Base-by-base conservation (phyloP, 495 filamentous ascomycete genomes). In the Penicillium psychrofluorescens region DNA sequence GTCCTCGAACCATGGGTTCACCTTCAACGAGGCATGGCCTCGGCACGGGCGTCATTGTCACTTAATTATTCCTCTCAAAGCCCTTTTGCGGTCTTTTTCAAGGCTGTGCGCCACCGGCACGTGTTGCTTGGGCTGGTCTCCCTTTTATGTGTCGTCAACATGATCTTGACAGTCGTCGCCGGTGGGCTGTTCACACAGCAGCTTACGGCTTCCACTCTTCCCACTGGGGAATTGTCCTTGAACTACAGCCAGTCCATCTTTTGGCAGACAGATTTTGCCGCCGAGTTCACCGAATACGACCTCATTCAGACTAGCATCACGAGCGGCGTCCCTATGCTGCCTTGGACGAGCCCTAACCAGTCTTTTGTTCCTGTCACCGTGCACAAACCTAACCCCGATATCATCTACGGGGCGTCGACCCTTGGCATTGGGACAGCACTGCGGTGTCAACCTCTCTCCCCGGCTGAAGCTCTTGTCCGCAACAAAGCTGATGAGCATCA, bases 1-100 rank as follows among this genome's bases (percentile, higher is more conserved):
- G 56, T 70, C n/a, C 53, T 70, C 10, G 66, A 70, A 46, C 66
- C 66, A 7, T 70, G 66, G 66, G 66, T 70, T 10, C 66, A 70
- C 36, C 56, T 70, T n/a, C 66, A 70, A 38, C 54, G 66, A 7
- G 66, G 66, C 9, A 59, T 61, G 49, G 66, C 61, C 0, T 41
- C 49, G 1, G 59, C 59, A 8, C 45, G 46, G 7, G 41, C 48
- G 1, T 70, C 66, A 1, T 35, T 70, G 27, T 64, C 61, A 6
- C 49, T 67, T 41, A 70, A 70, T 32, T 70, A 70, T 41, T 52
- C 64, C 1, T 62, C 62, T 0, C 66, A 70, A 27, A 70, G 54
- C 32, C 66, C 66, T 0, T 57, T 62, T 43, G 51, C 53, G 3
- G 55, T 66, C 4, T 50, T 70, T 10, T 46, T 56, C 30, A 70